phyloP scores from a whole-genome alignment of 2,329 filamentous ascomycete genomes.

The Xylaria sp. region DNA sequence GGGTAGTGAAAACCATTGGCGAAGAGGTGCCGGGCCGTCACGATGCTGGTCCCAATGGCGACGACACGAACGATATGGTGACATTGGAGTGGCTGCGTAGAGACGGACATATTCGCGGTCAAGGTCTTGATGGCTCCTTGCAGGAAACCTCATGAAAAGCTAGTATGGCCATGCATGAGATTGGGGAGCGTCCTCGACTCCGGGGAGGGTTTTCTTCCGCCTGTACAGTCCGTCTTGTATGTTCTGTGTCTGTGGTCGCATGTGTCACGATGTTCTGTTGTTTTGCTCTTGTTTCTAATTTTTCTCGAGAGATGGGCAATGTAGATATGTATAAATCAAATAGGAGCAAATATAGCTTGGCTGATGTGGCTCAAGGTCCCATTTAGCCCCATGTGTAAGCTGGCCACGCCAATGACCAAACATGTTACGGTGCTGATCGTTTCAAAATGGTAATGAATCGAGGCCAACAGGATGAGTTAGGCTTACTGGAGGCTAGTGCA shows the following conservation, averaged over 20 bases:
- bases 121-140: constrained; percentile 19
- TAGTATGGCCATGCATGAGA: constrained; percentile 2
- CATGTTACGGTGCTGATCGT: constrained; percentile 24
- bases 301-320: no score
- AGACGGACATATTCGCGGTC: constrained; percentile 25
- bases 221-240: background rate
- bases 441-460: constrained; percentile 21
- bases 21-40: constrained; percentile 40
- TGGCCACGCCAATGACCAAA: constrained; percentile 9
- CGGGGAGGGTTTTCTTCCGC: background rate
- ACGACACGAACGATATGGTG: constrained; percentile 37
- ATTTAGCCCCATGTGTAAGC: background rate
- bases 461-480: background rate
- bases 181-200: constrained; percentile 24
- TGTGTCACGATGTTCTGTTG: background rate
- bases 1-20: constrained; percentile 39
- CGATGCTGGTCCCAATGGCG: constrained; percentile 33
- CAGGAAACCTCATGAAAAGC: constrained; percentile 25
- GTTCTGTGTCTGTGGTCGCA: background rate
- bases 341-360: constrained; percentile 15
- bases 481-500: background rate
- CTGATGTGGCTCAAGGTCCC: constrained; percentile 11
- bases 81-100: constrained; percentile 27
- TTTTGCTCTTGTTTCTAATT: no score
- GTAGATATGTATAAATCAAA: constrained; percentile 23